A percentile compares a stretch with the other conserved stretches of the same genome.
These are phyloP conservation scores for Geotrichum reessii DNA, from an alignment of 1,139 yeast species.

Conservation along the genomic window DNA sequence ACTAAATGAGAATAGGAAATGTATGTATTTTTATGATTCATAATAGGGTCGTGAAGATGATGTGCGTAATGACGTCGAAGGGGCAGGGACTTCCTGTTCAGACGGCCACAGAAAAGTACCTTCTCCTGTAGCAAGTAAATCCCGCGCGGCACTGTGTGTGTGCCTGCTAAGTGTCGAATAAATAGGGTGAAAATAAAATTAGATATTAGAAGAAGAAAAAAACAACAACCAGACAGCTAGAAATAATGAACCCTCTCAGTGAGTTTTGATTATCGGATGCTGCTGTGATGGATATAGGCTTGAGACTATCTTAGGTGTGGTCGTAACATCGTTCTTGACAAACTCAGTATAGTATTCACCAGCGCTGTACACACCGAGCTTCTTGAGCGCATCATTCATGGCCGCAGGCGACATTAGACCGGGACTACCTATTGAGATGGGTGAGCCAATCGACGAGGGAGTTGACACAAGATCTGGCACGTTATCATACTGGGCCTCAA, in stretches of 20 bases:
- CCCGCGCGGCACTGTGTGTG: not conserved
- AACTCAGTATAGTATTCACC: not conserved
- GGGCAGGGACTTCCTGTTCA: not conserved
- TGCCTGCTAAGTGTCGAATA: not conserved
- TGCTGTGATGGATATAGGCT: not conserved
- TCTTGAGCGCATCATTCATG: conserved; percentile 16
- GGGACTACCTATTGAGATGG: conserved; percentile 13
- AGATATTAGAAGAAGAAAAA: not conserved
- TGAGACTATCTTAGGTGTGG: not conserved
- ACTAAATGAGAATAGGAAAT: too few relatives aligned
- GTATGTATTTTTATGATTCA: too few relatives aligned
- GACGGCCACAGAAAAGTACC: too few relatives aligned
- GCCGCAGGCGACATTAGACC: conserved; percentile 4
- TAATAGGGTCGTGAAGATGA: not conserved
- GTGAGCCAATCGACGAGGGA: conserved; percentile 14
- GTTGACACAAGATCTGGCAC: conserved; percentile 14
- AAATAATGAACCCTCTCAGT: not conserved
- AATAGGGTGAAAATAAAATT: not conserved
- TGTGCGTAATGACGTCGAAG: not conserved
- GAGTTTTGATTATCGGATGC: not conserved
- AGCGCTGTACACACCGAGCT: conserved; percentile 12
- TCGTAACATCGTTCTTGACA: not conserved
- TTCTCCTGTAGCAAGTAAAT: not conserved
- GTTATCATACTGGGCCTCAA: conserved; percentile 10
- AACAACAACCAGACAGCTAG: not conserved